Evolutionary conservation across 805 yeast species (phyloP).

Genomic region (Dipodascopsis uninucleata): DNA sequence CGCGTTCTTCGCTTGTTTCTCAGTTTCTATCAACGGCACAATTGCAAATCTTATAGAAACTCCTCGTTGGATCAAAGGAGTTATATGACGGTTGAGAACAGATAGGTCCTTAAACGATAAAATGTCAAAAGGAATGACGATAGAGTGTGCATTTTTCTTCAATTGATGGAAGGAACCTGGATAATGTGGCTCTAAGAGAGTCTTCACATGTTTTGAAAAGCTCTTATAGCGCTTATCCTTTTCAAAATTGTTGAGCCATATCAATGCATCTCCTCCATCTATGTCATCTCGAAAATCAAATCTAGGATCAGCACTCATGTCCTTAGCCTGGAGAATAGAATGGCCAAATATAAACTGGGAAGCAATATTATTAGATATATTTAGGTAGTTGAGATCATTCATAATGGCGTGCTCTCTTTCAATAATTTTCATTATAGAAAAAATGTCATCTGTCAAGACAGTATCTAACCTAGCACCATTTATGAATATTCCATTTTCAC

Average conservation of each 20-base stretch:
- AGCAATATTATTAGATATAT: slow-evolving; percentile 37
- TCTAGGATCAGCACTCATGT: slow-evolving; percentile 26
- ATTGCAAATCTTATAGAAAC: slow-evolving; percentile 80
- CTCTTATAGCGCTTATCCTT: slow-evolving; percentile 51
- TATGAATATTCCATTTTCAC: slow-evolving; percentile 46
- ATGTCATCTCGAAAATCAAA: slow-evolving; percentile 35
- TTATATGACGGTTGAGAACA: slow-evolving; percentile 41
- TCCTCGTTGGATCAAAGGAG: slow-evolving; percentile 41
- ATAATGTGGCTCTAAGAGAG: slow-evolving; percentile 46
- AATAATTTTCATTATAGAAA: slow-evolving; percentile 37
- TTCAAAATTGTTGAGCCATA: slow-evolving; percentile 77
- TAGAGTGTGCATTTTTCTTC: slow-evolving; percentile 69
- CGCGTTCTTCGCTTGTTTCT: slow-evolving; percentile 14
- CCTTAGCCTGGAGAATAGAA: slow-evolving; percentile 21
- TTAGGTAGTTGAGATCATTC: slow-evolving; percentile 34
- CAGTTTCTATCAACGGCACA: slow-evolving; percentile 51
- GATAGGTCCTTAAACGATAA: slow-evolving; percentile 51
- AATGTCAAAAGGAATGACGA: slow-evolving; percentile 65
- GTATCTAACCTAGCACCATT: slow-evolving; percentile 57
- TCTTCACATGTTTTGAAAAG: slow-evolving; percentile 45
- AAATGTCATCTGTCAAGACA: slow-evolving; percentile 39
- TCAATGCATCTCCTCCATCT: slow-evolving; percentile 41
- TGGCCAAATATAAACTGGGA: slow-evolving; percentile 37
- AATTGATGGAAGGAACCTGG: slow-evolving; percentile 66
- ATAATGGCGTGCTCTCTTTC: slow-evolving; percentile 39